phyloP scores from a whole-genome alignment of 306 rosid species.

The Trifolium dubium region DNA sequence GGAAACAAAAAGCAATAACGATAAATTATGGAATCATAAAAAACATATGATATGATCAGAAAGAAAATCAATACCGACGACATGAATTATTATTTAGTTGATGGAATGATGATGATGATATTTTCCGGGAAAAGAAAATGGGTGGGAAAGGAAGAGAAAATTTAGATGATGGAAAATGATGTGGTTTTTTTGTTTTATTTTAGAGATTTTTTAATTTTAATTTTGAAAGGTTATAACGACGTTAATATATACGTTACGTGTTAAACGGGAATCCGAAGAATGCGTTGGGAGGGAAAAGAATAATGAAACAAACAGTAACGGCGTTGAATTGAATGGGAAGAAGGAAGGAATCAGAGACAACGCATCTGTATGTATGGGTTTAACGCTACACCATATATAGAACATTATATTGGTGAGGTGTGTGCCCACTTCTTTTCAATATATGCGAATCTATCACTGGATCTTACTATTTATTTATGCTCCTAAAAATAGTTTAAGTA shows the following conservation, averaged over 20 bases:
- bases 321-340: neutral
- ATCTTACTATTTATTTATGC: neutral
- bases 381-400: neutral
- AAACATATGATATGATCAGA: conserved; percentile 29
- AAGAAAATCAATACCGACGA: conserved; percentile 56
- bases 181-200: too few relatives aligned
- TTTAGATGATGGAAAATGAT: neutral
- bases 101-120: neutral
- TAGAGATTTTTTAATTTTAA: neutral
- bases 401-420: neutral
- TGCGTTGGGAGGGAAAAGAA: neutral
- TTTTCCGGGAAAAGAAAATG: conserved; percentile 41
- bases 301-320: conserved; percentile 17
- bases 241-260: conserved; percentile 31
- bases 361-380: conserved; percentile 4
- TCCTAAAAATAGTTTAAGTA: too few relatives aligned
- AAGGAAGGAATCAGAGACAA: conserved; percentile 23
- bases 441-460: neutral
- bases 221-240: conserved; percentile 36
- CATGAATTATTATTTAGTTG: conserved; percentile 52
- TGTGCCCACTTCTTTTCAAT: conserved; percentile 7
- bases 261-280: neutral
- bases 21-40: neutral
- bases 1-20: too few relatives aligned
- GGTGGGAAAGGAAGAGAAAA: conserved; percentile 14